Evolutionary conservation across 2,329 filamentous ascomycete species (phyloP).

Genomic region (Cladobotryum protrusum): DNA sequence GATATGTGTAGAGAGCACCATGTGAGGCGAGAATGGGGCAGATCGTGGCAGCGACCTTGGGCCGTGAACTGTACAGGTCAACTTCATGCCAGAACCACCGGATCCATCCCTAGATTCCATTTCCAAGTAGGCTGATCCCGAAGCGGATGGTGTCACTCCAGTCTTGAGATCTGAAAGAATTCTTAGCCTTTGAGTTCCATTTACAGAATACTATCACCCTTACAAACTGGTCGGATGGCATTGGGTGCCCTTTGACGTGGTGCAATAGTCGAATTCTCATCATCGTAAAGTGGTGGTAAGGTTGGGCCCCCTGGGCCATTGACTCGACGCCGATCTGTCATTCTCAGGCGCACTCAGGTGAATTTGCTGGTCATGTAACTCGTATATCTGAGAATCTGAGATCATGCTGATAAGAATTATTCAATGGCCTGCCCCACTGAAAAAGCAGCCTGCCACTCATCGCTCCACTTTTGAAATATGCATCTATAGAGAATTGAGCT

Average conservation of each 20-base stretch:
- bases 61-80: slow-evolving; percentile 89
- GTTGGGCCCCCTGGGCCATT: slow-evolving; percentile 82
- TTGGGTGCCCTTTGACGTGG: slow-evolving; percentile 55
- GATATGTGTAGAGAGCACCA: slow-evolving; percentile 86
- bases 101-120: slow-evolving; percentile 45
- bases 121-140: slow-evolving; percentile 84
- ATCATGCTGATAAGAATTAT: too few relatives aligned
- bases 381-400: background rate
- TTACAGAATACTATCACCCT: slow-evolving; percentile 24
- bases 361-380: background rate
- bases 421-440: too few relatives aligned
- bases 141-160: slow-evolving; percentile 85
- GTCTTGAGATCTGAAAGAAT: slow-evolving; percentile 71
- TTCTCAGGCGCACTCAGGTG: slow-evolving; percentile 24
- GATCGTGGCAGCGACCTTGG: slow-evolving; percentile 85
- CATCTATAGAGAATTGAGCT: background rate
- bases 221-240: slow-evolving; percentile 81
- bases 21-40: slow-evolving; percentile 84
- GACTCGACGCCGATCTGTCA: slow-evolving; percentile 82
- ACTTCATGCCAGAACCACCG: slow-evolving; percentile 67
- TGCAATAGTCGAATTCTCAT: slow-evolving; percentile 35
- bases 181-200: slow-evolving; percentile 9
- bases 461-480: background rate
- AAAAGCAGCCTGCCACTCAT: too few relatives aligned
- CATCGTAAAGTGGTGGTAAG: slow-evolving; percentile 63